Evolutionary conservation across 495 filamentous ascomycete genomes (phyloP).

Genomic region (Aspergillus carlsbadensis): DNA sequence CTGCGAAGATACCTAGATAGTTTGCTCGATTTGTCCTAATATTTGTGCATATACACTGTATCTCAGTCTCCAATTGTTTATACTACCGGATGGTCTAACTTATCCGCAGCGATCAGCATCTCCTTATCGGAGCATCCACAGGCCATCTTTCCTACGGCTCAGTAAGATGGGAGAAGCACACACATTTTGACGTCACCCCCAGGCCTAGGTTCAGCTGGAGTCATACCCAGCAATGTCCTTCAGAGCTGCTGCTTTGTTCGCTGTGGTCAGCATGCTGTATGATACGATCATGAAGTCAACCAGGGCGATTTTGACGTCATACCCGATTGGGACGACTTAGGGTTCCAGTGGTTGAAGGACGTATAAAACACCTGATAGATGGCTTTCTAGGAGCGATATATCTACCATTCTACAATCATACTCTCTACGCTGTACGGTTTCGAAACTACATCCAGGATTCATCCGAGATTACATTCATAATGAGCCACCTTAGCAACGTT

Average conservation of each 20-base stretch:
- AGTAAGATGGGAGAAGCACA: no score
- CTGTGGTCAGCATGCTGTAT: neutral
- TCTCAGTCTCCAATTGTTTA: neutral
- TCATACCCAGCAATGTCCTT: neutral
- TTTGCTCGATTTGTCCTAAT: constrained; percentile 6
- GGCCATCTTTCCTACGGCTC: no score
- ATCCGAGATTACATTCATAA: constrained; percentile 27
- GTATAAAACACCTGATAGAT: neutral
- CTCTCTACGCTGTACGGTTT: neutral
- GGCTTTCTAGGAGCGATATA: no score
- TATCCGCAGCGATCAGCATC: no score
- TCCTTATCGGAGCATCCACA: no score
- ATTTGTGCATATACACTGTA: neutral
- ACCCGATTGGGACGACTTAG: constrained; percentile 1
- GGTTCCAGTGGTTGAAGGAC: neutral
- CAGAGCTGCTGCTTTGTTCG: no score
- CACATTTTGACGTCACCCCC: neutral
- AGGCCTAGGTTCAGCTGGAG: neutral
- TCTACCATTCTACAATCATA: no score
- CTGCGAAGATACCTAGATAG: constrained; percentile 26
- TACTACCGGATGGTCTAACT: no score
- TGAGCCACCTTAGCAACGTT: constrained; percentile 56
- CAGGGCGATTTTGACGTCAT: constrained; percentile 25
- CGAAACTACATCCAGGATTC: neutral
- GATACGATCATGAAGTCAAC: constrained; percentile 26